Percentiles rank a stretch among this genome's conserved stretches.
These are phyloP conservation scores for Penicillium coprophilum DNA, from an alignment of 495 filamentous ascomycete genomes.

Conservation along the genomic window DNA sequence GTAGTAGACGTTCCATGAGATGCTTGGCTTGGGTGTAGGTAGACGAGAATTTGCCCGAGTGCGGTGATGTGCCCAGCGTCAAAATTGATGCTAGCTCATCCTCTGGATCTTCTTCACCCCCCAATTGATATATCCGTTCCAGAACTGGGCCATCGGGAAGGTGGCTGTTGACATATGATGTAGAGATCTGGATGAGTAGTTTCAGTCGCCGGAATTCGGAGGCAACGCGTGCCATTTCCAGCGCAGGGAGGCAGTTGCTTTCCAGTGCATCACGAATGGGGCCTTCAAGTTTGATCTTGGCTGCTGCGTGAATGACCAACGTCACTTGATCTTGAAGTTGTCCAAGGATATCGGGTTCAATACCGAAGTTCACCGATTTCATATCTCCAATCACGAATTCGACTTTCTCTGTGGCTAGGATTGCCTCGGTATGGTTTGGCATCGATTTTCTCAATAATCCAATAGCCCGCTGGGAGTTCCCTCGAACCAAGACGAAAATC, in stretches of 20 bases:
- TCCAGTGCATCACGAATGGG: conserved; percentile 34
- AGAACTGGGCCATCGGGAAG: conserved; percentile 36
- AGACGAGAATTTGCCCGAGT: conserved; percentile 31
- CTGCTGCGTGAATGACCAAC: conserved; percentile 40
- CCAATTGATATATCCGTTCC: conserved; percentile 29
- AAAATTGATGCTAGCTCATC: conserved; percentile 36
- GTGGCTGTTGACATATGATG: conserved; percentile 40
- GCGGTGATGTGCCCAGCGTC: conserved; percentile 18
- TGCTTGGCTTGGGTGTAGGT: conserved; percentile 43
- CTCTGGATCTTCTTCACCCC: conserved; percentile 32
- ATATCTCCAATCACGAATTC: conserved; percentile 40
- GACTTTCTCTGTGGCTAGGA: conserved; percentile 31
- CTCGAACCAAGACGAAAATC: conserved; percentile 36
- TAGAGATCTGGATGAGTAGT: conserved; percentile 39
- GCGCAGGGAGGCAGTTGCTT: conserved; percentile 38
- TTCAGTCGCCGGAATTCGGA: conserved; percentile 33
- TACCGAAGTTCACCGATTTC: conserved; percentile 26
- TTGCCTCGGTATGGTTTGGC: conserved; percentile 32
- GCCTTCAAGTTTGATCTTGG: conserved; percentile 36
- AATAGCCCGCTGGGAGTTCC: conserved; percentile 28
- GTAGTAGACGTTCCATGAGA: conserved; percentile 39
- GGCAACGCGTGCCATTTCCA: conserved; percentile 36
- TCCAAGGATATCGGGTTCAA: conserved; percentile 21
- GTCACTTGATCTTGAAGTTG: conserved; percentile 32
- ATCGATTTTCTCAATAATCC: conserved; percentile 35